Evolutionary conservation across 2,329 filamentous ascomycete species (phyloP).

Genomic region (Aspergillus luchuensis): DNA sequence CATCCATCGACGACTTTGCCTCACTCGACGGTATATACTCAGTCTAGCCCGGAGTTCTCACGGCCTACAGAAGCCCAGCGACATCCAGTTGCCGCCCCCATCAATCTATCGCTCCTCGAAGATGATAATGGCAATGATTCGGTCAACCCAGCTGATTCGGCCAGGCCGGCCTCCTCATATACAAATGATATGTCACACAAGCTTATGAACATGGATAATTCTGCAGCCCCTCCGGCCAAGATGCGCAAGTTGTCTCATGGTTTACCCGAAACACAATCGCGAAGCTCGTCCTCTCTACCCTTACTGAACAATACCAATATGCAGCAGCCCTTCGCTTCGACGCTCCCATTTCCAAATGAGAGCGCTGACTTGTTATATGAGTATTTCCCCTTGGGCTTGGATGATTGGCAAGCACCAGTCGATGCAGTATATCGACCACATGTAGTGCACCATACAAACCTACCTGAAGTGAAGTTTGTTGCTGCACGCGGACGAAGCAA

Average conservation of each 20-base stretch:
- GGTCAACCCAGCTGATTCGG: constrained; percentile 26
- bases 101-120: constrained; percentile 59
- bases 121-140: constrained; percentile 57
- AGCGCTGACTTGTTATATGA: constrained; percentile 86
- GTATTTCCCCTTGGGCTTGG: constrained; percentile 87
- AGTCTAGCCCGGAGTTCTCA: constrained; percentile 57
- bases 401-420: constrained; percentile 89
- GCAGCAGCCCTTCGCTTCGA: constrained; percentile 59
- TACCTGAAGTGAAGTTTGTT: constrained; percentile 71
- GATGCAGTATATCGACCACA: constrained; percentile 90
- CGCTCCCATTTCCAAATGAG: constrained; percentile 54
- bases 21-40: constrained; percentile 48
- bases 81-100: constrained; percentile 47
- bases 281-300: constrained; percentile 36
- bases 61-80: constrained; percentile 44
- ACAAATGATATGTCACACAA: constrained; percentile 32
- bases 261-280: constrained; percentile 31
- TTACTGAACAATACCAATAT: constrained; percentile 35
- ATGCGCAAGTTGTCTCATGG: constrained; percentile 41
- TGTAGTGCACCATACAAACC: constrained; percentile 82
- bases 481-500: constrained; percentile 67
- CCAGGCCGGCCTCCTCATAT: constrained; percentile 25
- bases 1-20: constrained; percentile 25
- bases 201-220: constrained; percentile 29
- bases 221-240: constrained; percentile 38